phyloP scores from a whole-genome alignment of 495 filamentous ascomycete genomes.

The Aspergillus avenaceus region DNA sequence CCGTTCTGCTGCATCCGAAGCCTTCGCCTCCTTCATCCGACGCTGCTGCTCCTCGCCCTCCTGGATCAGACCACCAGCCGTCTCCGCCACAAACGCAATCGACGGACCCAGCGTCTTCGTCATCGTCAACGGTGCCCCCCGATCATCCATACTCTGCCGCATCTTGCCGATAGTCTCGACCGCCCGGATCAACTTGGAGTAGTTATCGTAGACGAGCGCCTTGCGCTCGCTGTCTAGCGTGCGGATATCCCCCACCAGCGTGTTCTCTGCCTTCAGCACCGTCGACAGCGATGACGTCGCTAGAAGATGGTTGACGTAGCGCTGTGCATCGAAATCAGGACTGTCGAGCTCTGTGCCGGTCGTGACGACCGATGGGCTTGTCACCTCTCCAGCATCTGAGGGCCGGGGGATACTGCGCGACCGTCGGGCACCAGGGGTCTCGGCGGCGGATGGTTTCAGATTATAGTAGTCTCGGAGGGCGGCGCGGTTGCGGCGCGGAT shows the following conservation, averaged over 20 bases:
- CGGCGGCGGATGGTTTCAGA: constrained; percentile 55
- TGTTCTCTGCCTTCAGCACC: constrained; percentile 58
- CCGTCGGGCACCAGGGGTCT: constrained; percentile 16
- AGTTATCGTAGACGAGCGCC: constrained; percentile 97
- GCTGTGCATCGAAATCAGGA: constrained; percentile 42
- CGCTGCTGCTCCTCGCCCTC: constrained; percentile 37
- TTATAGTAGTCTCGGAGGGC: constrained; percentile 95
- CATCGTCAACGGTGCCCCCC: constrained; percentile 44
- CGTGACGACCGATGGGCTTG: constrained; percentile 25
- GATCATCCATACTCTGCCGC: constrained; percentile 47
- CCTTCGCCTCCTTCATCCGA: constrained; percentile 32
- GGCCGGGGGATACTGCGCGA: constrained; percentile 37
- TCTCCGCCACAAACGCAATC: constrained; percentile 77
- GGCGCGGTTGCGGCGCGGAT: constrained; percentile 63
- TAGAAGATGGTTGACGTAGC: constrained; percentile 42
- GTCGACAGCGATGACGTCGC: constrained; percentile 56
- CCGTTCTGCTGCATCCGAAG: constrained; percentile 25
- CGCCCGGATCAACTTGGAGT: constrained; percentile 88
- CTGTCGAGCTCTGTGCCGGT: constrained; percentile 45
- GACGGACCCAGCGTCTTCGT: constrained; percentile 67
- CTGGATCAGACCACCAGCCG: constrained; percentile 63
- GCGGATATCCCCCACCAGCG: constrained; percentile 65
- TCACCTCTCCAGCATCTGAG: constrained; percentile 35
- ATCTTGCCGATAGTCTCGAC: constrained; percentile 88
- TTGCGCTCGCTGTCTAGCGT: constrained; percentile 93